Conservation (phyloP, 805 yeast species). For the Candida parachauliodes region DNA sequence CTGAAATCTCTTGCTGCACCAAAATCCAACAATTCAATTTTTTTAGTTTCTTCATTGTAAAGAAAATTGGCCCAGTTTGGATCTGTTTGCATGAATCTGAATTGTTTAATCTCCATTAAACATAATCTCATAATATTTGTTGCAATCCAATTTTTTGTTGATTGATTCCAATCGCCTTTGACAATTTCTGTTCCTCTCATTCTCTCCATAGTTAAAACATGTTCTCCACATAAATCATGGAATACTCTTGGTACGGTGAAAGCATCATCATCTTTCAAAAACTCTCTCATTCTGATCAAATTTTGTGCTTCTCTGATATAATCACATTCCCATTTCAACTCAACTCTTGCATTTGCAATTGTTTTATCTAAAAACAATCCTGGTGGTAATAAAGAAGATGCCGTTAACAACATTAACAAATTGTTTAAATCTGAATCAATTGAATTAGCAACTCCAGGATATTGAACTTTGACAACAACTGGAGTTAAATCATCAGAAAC, state of each 20-base stretch:
- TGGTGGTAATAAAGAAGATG: conserved; percentile 81
- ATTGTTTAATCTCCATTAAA: conserved; percentile 76
- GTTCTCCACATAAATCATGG: conserved; percentile 73
- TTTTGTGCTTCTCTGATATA: conserved; percentile 84
- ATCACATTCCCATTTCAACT: conserved; percentile 97
- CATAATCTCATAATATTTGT: conserved; percentile 84
- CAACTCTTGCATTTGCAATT: conserved; percentile 87
- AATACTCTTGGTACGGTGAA: conserved; percentile 81
- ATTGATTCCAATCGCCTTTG: conserved; percentile 72
- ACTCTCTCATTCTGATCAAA: conserved; percentile 61
- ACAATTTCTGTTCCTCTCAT: conserved; percentile 82
- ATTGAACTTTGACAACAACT: conserved; percentile 94
- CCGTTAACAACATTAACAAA: conserved; percentile 74
- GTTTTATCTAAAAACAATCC: conserved; percentile 91
- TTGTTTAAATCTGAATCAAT: conserved; percentile 94
- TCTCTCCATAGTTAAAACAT: conserved; percentile 83
- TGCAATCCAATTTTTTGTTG: conserved; percentile 75
- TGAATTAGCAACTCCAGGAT: conserved; percentile 92
- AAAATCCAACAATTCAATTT: conserved; percentile 86
- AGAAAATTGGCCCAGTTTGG: conserved; percentile 99
- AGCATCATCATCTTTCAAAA: conserved; percentile 52
- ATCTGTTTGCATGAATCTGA: conserved; percentile 95
- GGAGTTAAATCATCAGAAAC: conserved; percentile 59
- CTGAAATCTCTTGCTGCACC: conserved; percentile 89
- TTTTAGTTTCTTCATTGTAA: conserved; percentile 65